These are phyloP conservation scores for Coemansia furcata DNA, from an alignment of 192 early-diverging fungal species.

Conservation along the genomic window DNA sequence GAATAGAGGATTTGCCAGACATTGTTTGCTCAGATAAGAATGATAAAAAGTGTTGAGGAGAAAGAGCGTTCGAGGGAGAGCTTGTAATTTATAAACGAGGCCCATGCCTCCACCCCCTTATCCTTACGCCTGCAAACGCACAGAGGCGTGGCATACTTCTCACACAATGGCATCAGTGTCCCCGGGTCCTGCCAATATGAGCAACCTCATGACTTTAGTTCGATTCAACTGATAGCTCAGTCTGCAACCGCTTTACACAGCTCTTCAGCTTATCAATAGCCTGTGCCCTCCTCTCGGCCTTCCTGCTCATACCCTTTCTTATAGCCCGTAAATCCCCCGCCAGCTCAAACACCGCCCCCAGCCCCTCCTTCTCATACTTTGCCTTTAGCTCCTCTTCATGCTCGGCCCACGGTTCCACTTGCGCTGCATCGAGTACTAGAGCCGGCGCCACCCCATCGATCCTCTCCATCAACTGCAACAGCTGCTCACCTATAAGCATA, in stretches of 20 bases:
- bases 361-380: slow-evolving; percentile 15
- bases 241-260: neutral
- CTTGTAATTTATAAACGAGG: neutral
- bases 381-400: slow-evolving; percentile 25
- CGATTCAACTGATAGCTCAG: neutral
- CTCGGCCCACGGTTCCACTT: slow-evolving; percentile 49
- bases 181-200: neutral
- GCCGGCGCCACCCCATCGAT: slow-evolving; percentile 48
- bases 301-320: slow-evolving; percentile 32
- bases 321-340: slow-evolving; percentile 37
- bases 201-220: neutral
- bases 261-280: slow-evolving; percentile 22
- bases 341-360: slow-evolving; percentile 36
- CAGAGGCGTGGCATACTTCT: neutral
- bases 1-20: neutral
- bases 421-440: slow-evolving; percentile 41
- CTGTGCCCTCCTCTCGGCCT: slow-evolving; percentile 33
- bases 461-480: slow-evolving; percentile 43
- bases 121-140: neutral
- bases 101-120: neutral
- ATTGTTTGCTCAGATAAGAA: neutral
- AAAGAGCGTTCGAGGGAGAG: neutral
- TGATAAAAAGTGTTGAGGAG: neutral
- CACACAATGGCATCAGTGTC: neutral
- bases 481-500: slow-evolving; percentile 20